Evolutionary conservation across 768 basidiomycete genomes (phyloP), one percentile per base, ranked within the genome.

Genomic region (Leccinum sublutescens): DNA sequence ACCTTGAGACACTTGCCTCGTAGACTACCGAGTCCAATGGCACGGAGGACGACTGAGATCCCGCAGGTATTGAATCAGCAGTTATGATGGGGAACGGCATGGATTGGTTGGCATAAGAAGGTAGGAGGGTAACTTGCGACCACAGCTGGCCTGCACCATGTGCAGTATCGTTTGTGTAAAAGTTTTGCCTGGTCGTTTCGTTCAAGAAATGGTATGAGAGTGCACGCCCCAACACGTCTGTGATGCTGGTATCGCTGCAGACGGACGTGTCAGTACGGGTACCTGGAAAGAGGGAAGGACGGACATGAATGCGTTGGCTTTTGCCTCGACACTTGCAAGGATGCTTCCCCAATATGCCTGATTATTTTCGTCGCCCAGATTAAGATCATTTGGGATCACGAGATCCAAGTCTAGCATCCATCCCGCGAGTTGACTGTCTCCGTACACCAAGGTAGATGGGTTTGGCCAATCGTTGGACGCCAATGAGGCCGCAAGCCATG

Each of bases 141-240:
- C 86, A 86, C 10, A 87, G 78, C 57, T 86, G 81, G 5, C 87
- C 88, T n/a, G 87, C 85, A n/a, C 87, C 88, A 61, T 91, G 88
- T 7, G 78, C 76, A 1, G 82, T 75, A 47, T 78, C 70, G 50
- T 85, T 82, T 2, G 82, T 81, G 71, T 84, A 87, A 65, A 89
- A 85, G 65, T 88, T 85, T 10, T 55, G 57, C 15, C 78, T 74
- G 6, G 78, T 76, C 0, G 88, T 91, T 54, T 84, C 82, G 66
- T 85, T 89, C 58, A 88, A 74, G 64, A 91, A 91, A 69, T 92
- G 90, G 62, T 87, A 87, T 1, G 86, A 80, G 34, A 91, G 79
- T 69, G 85, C 81, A 1, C 87, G 82, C 0, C 71, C 76, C 80
- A 85, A 89, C 6, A 84, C 74, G 66, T 91, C 88, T 1, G 82